Conservation (phyloP, 257 asterid species). For the Solanum phureja region DNA sequence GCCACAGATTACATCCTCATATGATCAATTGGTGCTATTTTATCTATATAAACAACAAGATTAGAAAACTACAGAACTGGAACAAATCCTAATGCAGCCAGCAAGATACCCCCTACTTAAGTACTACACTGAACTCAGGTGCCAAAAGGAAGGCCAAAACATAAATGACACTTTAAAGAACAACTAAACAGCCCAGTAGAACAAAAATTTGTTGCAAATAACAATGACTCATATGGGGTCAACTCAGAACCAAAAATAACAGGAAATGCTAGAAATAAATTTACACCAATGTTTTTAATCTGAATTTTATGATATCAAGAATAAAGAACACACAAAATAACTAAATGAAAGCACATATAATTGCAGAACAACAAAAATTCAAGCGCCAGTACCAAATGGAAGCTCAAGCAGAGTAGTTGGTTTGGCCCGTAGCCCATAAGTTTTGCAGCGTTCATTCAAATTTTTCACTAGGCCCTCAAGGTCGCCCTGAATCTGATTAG, state of each 20-base stretch:
- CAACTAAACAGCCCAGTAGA: neutral
- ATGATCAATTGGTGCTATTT: neutral
- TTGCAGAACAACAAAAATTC: neutral
- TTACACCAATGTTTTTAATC: neutral
- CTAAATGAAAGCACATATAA: neutral
- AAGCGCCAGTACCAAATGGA: slow-evolving; percentile 9
- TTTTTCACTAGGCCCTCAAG: slow-evolving; percentile 78
- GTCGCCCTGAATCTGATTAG: slow-evolving; percentile 55
- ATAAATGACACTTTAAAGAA: neutral
- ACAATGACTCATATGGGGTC: neutral
- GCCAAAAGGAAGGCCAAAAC: neutral
- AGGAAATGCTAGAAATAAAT: neutral
- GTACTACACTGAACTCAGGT: neutral
- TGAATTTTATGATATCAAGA: neutral
- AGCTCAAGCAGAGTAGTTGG: slow-evolving; percentile 38
- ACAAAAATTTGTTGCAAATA: neutral
- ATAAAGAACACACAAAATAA: neutral
- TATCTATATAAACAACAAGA: neutral
- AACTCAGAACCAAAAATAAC: neutral
- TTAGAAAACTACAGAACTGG: neutral
- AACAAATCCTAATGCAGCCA: neutral
- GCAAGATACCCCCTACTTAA: neutral
- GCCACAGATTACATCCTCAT: neutral
- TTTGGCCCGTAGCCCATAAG: slow-evolving; percentile 88
- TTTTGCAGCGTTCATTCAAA: slow-evolving; percentile 87